Conservation (phyloP, 1,284 basidiomycete species). For the Trametes pubescens region DNA sequence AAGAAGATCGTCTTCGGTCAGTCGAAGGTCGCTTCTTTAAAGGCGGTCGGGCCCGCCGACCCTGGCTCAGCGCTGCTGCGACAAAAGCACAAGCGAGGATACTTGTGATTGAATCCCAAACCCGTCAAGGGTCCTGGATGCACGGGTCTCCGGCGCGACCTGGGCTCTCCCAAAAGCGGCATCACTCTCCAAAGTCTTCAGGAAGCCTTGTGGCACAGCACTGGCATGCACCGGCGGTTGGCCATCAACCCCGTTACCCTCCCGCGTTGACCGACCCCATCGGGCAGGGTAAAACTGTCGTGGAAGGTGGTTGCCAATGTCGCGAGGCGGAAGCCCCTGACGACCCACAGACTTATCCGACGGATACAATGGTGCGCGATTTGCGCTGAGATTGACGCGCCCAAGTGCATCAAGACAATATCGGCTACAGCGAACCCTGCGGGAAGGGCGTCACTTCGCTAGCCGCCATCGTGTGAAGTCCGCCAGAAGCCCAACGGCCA, state of each 20-base stretch:
- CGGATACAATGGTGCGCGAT: background rate
- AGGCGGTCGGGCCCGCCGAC: background rate
- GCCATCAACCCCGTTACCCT: constrained; percentile 3
- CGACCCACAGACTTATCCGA: constrained; percentile 6
- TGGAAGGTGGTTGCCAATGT: too few species aligned
- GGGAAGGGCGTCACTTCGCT: background rate
- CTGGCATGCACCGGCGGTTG: background rate
- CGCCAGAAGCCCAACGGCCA: background rate
- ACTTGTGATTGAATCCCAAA: background rate
- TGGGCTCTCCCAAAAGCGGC: background rate
- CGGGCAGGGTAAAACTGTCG: background rate
- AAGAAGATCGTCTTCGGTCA: background rate
- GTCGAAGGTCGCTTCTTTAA: background rate
- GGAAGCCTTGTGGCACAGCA: constrained; percentile 1
- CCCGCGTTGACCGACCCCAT: background rate
- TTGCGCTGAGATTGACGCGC: background rate
- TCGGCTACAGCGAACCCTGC: background rate
- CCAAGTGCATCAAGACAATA: constrained; percentile 1
- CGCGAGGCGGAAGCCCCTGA: background rate
- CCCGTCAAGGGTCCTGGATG: background rate
- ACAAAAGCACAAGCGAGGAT: background rate
- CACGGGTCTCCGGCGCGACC: background rate
- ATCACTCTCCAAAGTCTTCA: background rate
- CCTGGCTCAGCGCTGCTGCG: constrained; percentile 1
- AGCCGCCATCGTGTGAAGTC: background rate